These are phyloP conservation scores for Tolypocladium ovalisporum DNA, from an alignment of 2,329 filamentous ascomycete species.

Conservation along the genomic window DNA sequence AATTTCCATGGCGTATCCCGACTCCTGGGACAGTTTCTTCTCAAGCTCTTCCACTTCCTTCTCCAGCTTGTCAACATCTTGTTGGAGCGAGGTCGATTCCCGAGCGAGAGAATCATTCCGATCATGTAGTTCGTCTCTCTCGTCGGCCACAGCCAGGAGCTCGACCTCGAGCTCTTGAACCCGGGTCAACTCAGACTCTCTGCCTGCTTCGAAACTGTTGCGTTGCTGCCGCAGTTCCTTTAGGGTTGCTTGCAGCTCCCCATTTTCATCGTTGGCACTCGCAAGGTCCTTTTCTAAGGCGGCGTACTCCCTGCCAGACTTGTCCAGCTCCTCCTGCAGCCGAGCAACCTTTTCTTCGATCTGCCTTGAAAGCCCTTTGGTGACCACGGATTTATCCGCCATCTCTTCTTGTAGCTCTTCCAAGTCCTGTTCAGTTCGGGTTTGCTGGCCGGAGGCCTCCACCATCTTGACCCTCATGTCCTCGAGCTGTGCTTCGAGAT, in stretches of 20 bases:
- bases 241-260: slow-evolving; percentile 31
- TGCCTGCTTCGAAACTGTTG: slow-evolving; percentile 16
- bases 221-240: slow-evolving; percentile 26
- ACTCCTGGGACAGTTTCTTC: slow-evolving; percentile 39
- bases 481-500: slow-evolving; percentile 42
- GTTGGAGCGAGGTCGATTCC: slow-evolving; percentile 57
- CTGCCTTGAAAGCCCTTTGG: slow-evolving; percentile 64
- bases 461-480: slow-evolving; percentile 44
- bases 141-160: slow-evolving; percentile 45
- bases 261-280: slow-evolving; percentile 34
- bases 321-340: slow-evolving; percentile 55
- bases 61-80: slow-evolving; percentile 44
- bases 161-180: slow-evolving; percentile 49
- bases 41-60: slow-evolving; percentile 36
- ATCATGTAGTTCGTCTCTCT: slow-evolving; percentile 59
- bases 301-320: slow-evolving; percentile 35
- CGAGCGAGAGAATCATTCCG: slow-evolving; percentile 56
- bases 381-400: slow-evolving; percentile 67
- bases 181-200: slow-evolving; percentile 31
- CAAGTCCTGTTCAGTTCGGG: slow-evolving; percentile 47
- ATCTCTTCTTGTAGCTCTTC: slow-evolving; percentile 65
- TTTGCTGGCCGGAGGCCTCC: slow-evolving; percentile 41
- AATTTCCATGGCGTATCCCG: slow-evolving; percentile 45
- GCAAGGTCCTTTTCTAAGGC: slow-evolving; percentile 40
- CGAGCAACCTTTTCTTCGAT: slow-evolving; percentile 59